Evolutionary conservation across 1,284 basidiomycete species (phyloP).

Genomic region (Pholiota adiposa): DNA sequence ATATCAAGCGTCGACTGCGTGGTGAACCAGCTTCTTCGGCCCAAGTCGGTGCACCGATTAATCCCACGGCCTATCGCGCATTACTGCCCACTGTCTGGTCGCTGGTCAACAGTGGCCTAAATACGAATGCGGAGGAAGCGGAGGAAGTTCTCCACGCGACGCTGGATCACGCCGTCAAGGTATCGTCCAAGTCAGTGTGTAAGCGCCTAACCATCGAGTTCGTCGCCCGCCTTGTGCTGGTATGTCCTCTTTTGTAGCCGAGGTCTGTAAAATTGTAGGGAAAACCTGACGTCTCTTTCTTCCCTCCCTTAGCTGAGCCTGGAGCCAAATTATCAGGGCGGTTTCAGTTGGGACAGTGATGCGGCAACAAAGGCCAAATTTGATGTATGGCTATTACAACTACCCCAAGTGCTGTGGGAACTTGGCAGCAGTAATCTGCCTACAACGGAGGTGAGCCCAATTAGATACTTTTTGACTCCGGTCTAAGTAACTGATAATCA

Average conservation of each 20-base stretch:
- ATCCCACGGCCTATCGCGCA: constrained; percentile 65
- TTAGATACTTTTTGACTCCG: not conserved
- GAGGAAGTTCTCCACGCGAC: constrained; percentile 51
- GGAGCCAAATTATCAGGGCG: constrained; percentile 51
- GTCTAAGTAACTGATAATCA: not conserved
- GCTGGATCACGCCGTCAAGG: constrained; percentile 62
- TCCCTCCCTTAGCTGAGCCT: constrained; percentile 21
- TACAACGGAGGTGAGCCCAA: constrained; percentile 58
- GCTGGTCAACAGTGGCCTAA: constrained; percentile 55
- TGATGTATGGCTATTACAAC: constrained; percentile 66
- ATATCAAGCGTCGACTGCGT: constrained; percentile 69
- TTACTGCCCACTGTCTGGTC: constrained; percentile 87
- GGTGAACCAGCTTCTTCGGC: constrained; percentile 50
- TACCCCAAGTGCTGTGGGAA: constrained; percentile 87
- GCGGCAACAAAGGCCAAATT: constrained; percentile 42
- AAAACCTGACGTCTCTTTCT: constrained; percentile 4
- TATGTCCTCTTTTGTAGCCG: constrained; percentile 38
- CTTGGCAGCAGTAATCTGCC: constrained; percentile 60
- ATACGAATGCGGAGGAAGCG: constrained; percentile 27
- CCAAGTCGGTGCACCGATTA: constrained; percentile 52
- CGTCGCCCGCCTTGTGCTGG: constrained; percentile 67
- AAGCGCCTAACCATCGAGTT: constrained; percentile 76
- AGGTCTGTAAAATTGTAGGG: not conserved
- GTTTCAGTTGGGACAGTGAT: constrained; percentile 45
- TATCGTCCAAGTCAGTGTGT: constrained; percentile 58